Conservation (phyloP, 805 yeast genomes). For the Trichomonascus vanleenenianus region DNA sequence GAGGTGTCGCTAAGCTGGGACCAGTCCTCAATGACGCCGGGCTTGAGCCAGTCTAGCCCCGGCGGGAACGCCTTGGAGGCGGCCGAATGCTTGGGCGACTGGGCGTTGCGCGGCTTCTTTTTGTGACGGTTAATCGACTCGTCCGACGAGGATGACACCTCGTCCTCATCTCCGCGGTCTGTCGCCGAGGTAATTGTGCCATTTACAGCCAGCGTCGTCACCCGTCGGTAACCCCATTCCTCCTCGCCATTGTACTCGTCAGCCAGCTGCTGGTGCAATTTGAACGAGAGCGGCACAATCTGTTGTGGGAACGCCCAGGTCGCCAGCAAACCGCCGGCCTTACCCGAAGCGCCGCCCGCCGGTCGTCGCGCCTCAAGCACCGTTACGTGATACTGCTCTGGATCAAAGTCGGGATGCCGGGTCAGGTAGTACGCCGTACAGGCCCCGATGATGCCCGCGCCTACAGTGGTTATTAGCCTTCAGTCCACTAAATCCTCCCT, state of each 20-base stretch:
- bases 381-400: constrained; percentile 69
- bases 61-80: constrained; percentile 5
- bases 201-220: constrained; percentile 79
- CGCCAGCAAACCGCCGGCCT: constrained; percentile 93
- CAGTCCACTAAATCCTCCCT: no score
- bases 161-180: no score
- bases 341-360: constrained; percentile 96
- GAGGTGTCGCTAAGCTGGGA: constrained; percentile 62
- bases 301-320: constrained; percentile 97
- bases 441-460: constrained; percentile 92
- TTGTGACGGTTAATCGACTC: no score
- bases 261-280: constrained; percentile 75
- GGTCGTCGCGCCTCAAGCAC: constrained; percentile 83
- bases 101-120: constrained; percentile 13
- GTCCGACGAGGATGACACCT: no score
- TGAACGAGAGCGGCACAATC: constrained; percentile 80
- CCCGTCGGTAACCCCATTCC: constrained; percentile 89
- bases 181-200: background rate
- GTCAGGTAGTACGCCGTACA: constrained; percentile 88
- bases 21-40: constrained; percentile 43
- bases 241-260: constrained; percentile 72
- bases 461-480: constrained; percentile 19
- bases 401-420: constrained; percentile 71
- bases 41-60: constrained; percentile 63
- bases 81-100: no score